These are phyloP conservation scores for Candolleomyces eurysporus DNA, from an alignment of 768 basidiomycete species.

Conservation along the genomic window DNA sequence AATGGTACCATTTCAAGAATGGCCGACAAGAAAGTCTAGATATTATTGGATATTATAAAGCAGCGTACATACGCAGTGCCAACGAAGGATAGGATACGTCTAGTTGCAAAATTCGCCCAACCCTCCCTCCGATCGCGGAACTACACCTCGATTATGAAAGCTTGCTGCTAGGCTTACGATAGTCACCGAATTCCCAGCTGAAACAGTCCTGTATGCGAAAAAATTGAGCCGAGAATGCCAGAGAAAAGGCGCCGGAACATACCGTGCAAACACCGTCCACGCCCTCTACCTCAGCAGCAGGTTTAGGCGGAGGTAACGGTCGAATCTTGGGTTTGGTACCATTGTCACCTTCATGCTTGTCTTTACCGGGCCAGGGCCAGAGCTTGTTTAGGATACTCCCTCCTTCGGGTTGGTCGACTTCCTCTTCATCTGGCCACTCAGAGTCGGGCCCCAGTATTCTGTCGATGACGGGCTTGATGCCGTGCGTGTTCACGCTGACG, in stretches of 20 bases:
- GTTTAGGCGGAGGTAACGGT: conserved; percentile 27
- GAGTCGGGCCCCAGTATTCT: conserved; percentile 18
- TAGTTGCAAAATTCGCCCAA: no score
- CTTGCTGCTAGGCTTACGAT: conserved; percentile 21
- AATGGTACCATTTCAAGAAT: no score
- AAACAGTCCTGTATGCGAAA: conserved; percentile 57
- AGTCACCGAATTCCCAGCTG: conserved; percentile 64
- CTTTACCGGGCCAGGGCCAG: conserved; percentile 13
- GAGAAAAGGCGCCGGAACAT: conserved; percentile 21
- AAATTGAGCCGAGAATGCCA: neutral
- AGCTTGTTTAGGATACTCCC: neutral
- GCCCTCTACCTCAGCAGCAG: conserved; percentile 48
- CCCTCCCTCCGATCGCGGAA: no score
- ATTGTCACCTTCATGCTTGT: conserved; percentile 7
- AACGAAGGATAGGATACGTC: neutral
- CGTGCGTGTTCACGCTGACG: conserved; percentile 70
- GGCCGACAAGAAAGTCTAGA: no score
- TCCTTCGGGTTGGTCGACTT: conserved; percentile 1
- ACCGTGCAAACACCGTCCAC: conserved; percentile 58
- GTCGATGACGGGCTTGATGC: conserved; percentile 70
- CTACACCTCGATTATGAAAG: neutral
- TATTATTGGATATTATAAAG: no score
- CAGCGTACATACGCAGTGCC: no score
- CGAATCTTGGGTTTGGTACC: conserved; percentile 13
- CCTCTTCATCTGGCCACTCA: conserved; percentile 22